Evolutionary conservation across 768 basidiomycete genomes (phyloP).

Genomic region (Cystofilobasidium bisporidii): DNA sequence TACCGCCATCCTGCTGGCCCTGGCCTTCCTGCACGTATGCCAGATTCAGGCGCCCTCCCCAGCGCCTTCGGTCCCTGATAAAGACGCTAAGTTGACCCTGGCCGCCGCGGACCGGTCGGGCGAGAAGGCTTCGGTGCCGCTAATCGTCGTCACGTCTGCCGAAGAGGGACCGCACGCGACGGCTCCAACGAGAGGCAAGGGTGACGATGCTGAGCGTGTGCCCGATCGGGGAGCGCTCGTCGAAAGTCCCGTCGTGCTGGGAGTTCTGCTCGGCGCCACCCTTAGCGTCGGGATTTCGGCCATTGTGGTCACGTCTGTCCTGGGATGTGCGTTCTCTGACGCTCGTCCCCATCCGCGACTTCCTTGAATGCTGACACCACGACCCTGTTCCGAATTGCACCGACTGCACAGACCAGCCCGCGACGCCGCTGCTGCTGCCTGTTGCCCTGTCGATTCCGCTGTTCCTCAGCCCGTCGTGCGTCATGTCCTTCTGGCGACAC

Average conservation of each 20-base stretch:
- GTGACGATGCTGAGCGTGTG: neutral
- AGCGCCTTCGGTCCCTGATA: too few species aligned
- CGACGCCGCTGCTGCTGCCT: neutral
- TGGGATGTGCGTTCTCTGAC: slow-evolving; percentile 8
- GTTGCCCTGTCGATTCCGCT: neutral
- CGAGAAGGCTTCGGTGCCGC: too few species aligned
- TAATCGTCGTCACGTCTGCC: neutral
- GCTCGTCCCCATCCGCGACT: too few species aligned
- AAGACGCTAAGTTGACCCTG: too few species aligned
- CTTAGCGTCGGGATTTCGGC: neutral
- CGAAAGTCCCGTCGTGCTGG: neutral
- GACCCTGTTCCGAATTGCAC: neutral
- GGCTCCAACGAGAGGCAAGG: neutral
- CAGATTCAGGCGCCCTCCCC: too few species aligned
- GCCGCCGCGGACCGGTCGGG: too few species aligned
- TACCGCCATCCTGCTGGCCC: neutral
- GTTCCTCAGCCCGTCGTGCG: neutral
- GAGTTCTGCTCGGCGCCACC: neutral
- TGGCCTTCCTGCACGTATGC: neutral
- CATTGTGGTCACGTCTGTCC: neutral
- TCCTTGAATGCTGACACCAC: neutral
- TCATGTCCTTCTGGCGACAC: neutral
- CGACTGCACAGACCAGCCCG: neutral
- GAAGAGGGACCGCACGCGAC: neutral
- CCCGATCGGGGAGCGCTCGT: too few species aligned